Evolutionary conservation across 345 rosid species (phyloP).

Genomic region (Tarenaya hassleriana): DNA sequence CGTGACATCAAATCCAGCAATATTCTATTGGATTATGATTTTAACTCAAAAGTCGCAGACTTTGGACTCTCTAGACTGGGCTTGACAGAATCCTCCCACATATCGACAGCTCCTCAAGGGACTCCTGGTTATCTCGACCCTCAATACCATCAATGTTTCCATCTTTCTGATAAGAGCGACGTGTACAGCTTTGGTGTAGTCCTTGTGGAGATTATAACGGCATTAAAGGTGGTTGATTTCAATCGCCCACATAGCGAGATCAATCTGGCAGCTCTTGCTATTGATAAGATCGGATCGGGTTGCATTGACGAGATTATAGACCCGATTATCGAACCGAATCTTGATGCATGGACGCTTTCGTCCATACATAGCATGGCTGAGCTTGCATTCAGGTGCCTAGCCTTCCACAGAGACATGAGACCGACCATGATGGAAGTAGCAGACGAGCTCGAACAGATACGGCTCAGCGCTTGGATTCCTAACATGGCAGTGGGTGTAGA

Average conservation of each 20-base stretch:
- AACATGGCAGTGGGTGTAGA: conserved; percentile 39
- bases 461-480: conserved; percentile 64
- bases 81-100: conserved; percentile 61
- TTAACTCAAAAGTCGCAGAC: conserved; percentile 88
- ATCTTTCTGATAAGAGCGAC: conserved; percentile 75
- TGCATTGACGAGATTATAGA: conserved; percentile 81
- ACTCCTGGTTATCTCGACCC: conserved; percentile 91
- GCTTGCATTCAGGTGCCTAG: conserved; percentile 86
- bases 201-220: conserved; percentile 85
- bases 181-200: conserved; percentile 95
- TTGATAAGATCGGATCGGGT: conserved; percentile 86
- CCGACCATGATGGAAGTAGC: conserved; percentile 93
- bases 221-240: conserved; percentile 86
- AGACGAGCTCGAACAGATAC: conserved; percentile 66
- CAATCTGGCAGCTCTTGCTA: conserved; percentile 79
- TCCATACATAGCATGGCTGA: conserved; percentile 75
- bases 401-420: conserved; percentile 84
- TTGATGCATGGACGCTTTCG: conserved; percentile 88
- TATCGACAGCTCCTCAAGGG: conserved; percentile 92
- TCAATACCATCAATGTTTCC: conserved; percentile 70
- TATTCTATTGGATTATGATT: conserved; percentile 68
- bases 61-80: conserved; percentile 95
- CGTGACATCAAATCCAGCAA: conserved; percentile 91
- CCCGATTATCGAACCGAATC: conserved; percentile 52
- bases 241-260: conserved; percentile 73